Conservation (phyloP, 208 protist species). For the Acanthamoeba rhysodes region DNA sequence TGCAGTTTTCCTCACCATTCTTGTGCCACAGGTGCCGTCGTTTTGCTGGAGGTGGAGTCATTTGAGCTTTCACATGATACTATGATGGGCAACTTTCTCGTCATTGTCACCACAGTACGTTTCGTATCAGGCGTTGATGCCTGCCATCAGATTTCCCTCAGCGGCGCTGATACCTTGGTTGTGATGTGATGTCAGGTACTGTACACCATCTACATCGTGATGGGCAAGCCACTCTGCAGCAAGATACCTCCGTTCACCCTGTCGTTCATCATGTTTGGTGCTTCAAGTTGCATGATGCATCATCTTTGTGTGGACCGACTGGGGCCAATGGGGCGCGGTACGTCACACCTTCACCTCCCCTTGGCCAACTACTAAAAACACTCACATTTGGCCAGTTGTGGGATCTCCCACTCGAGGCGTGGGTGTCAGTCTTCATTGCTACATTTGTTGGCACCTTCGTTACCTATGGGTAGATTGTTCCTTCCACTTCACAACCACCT, state of each 20-base stretch:
- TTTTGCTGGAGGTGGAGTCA: constrained; percentile 19
- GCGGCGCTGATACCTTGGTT: too few species aligned
- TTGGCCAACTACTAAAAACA: neutral
- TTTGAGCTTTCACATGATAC: neutral
- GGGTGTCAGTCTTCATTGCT: neutral
- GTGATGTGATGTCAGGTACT: neutral
- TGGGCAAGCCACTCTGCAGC: constrained; percentile 19
- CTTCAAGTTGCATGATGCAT: constrained; percentile 7
- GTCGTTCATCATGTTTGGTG: constrained; percentile 34
- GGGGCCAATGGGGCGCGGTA: neutral
- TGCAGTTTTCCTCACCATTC: too few species aligned
- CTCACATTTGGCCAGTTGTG: neutral
- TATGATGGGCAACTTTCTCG: neutral
- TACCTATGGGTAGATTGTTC: neutral
- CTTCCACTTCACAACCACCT: neutral
- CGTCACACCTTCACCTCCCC: neutral
- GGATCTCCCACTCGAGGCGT: neutral
- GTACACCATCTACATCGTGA: constrained; percentile 9
- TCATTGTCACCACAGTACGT: neutral
- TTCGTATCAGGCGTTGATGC: neutral
- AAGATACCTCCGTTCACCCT: constrained; percentile 42
- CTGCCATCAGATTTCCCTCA: neutral
- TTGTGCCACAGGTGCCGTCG: neutral
- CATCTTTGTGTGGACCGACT: neutral
- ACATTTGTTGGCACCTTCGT: constrained; percentile 37